Percentiles rank a stretch among this genome's conserved stretches.
Conservation (phyloP, 2,329 filamentous ascomycete species). For the Lojkania enalia region DNA sequence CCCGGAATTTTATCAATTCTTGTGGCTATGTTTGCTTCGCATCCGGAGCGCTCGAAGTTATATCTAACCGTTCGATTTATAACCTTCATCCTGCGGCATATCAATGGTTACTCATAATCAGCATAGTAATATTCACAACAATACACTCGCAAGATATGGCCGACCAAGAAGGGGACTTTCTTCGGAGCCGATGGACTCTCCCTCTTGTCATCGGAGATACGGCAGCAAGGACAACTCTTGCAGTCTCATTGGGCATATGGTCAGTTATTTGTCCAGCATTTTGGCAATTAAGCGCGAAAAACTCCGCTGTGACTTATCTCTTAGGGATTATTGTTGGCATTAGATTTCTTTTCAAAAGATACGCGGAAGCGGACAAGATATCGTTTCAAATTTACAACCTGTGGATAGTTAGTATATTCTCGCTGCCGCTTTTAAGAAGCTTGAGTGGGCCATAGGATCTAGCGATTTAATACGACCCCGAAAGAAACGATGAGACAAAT, state of each 20-base stretch:
- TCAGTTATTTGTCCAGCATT: neutral
- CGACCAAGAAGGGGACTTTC: neutral
- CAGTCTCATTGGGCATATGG: neutral
- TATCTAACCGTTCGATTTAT: neutral
- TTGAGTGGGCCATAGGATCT: too few relatives aligned
- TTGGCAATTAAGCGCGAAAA: neutral
- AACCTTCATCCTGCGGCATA: neutral
- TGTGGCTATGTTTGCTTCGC: constrained; percentile 28
- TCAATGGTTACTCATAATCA: neutral
- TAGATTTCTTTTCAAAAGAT: neutral
- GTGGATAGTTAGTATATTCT: neutral
- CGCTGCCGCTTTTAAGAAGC: neutral
- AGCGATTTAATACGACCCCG: too few relatives aligned
- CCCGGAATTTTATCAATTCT: constrained; percentile 34
- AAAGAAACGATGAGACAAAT: too few relatives aligned
- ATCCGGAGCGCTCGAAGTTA: constrained; percentile 30
- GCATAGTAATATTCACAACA: neutral
- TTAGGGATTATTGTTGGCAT: neutral
- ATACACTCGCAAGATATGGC: neutral
- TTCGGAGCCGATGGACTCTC: neutral
- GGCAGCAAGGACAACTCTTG: neutral
- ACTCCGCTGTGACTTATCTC: neutral
- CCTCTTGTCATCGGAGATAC: neutral
- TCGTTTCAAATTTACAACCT: neutral
- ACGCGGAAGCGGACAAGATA: neutral